Base-by-base conservation (phyloP, 495 filamentous ascomycete species). In the Haplographium delicatum region DNA sequence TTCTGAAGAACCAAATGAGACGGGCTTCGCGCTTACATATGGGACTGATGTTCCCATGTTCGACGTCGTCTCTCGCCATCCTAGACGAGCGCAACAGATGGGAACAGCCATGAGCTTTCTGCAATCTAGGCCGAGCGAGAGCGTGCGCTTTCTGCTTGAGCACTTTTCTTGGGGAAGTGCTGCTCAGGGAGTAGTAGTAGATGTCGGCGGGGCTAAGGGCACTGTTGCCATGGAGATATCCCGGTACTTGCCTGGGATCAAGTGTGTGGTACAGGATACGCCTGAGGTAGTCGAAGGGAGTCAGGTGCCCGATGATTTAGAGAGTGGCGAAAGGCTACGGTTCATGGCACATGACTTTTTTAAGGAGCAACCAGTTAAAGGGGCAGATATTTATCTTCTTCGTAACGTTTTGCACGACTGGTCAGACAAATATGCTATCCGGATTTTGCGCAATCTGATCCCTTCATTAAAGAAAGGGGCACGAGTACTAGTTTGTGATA, bases 351-450 rank as follows among this genome's bases (percentile, higher is more conserved):
- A 80, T 35, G 68, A 78, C 47, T 73, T 82, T 52, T 73, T 77
- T 62, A 43, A 66, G 24, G 56, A 61, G 3, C 75, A 82, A 55
- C 65, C 72, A 0, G 57, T 74, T n/a, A 58, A 60, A 11, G 51
- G 50, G 6, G 79, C 78, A 4, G 74, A 79, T 37, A 66, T 75
- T 10, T 82, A 81, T 52, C 66, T 82, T 30, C 56, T 80, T 23
- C 72, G 78, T 22, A 62, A 68, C 47, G 69, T 81, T 19, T 52
- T 82, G n/a, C 78, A 82, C 51, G 74, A 81, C 52, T 72, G 71
- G 66, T 55, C 67, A 4, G 66, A 74, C 23, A 51, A 60, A n/a
- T 65, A 78, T 23, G 67, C 63, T 3, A 46, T 66, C 2, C 62
- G 55, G 20, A 74, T 79, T 43, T 50, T 82, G 5, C 57, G 53